A percentile compares a stretch with the other conserved stretches of the same genome.
phyloP scores from a whole-genome alignment of 176 grass and related monocot genomes.

The Metroxylon sagu region DNA sequence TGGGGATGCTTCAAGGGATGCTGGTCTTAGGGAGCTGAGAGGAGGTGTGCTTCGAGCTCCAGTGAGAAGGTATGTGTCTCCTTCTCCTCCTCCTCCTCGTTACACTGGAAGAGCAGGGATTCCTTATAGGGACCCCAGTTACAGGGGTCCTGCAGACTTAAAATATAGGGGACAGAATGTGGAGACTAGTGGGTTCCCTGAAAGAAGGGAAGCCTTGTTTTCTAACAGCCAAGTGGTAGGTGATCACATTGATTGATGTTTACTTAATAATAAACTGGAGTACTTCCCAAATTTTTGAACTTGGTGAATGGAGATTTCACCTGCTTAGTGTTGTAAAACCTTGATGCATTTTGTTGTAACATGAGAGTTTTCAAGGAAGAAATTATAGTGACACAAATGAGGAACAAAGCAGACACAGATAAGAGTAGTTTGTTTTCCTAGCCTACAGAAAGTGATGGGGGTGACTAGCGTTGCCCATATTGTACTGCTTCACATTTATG shows the following conservation, averaged over 20 bases:
- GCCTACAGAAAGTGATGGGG: too few species aligned
- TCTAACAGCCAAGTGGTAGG: constrained; percentile 49
- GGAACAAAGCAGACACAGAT: too few species aligned
- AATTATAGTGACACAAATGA: too few species aligned
- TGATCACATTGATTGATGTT: constrained; percentile 60
- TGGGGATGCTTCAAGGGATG: constrained; percentile 36
- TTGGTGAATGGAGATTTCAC: too few species aligned
- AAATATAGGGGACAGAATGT: constrained; percentile 72
- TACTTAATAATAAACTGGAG: too few species aligned
- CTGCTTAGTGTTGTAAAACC: too few species aligned
- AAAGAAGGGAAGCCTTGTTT: constrained; percentile 69
- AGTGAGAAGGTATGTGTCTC: constrained; percentile 73
- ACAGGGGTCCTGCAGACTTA: constrained; percentile 47
- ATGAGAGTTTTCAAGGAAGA: too few species aligned
- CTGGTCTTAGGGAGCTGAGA: constrained; percentile 44
- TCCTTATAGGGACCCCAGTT: constrained; percentile 47
- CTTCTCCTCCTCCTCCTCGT: constrained; percentile 28
- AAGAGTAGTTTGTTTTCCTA: too few species aligned
- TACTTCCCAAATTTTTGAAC: too few species aligned
- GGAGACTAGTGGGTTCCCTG: constrained; percentile 67
- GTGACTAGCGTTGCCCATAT: too few species aligned
- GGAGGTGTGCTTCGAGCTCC: constrained; percentile 41
- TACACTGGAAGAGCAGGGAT: constrained; percentile 50
- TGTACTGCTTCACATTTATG: too few species aligned
- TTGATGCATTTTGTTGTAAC: too few species aligned